Conservation (phyloP, 208 protist species). For the Wallacemonas sp. region DNA sequence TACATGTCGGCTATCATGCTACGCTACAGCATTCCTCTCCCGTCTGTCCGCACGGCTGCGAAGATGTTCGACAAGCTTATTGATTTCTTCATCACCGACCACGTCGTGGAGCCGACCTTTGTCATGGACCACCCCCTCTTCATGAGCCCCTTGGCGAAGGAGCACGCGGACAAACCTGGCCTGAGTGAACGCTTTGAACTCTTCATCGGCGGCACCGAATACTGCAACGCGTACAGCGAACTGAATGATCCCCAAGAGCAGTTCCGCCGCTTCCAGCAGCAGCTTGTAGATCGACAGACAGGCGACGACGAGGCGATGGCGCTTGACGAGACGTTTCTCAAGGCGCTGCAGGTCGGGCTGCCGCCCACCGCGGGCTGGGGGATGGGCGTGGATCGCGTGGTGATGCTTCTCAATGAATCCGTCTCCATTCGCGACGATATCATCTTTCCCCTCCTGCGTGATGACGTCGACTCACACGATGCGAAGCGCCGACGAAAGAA, state of each 20-base stretch:
- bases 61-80: slow-evolving; percentile 93
- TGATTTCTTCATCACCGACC: slow-evolving; percentile 90
- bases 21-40: slow-evolving; percentile 74
- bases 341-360: slow-evolving; percentile 94
- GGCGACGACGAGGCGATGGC: slow-evolving; percentile 94
- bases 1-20: slow-evolving; percentile 89
- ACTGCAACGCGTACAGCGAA: slow-evolving; percentile 97
- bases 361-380: slow-evolving; percentile 96
- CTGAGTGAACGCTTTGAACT: slow-evolving; percentile 96
- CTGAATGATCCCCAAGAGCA: slow-evolving; percentile 97
- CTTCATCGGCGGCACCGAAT: slow-evolving; percentile 93
- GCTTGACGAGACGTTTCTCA: slow-evolving; percentile 93
- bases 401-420: slow-evolving; percentile 92
- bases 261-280: slow-evolving; percentile 92
- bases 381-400: slow-evolving; percentile 95
- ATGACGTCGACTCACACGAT: slow-evolving; percentile 75
- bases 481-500: slow-evolving; percentile 67
- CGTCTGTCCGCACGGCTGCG: slow-evolving; percentile 86
- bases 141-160: slow-evolving; percentile 93
- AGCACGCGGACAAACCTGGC: slow-evolving; percentile 64
- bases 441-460: slow-evolving; percentile 84
- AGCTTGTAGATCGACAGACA: slow-evolving; percentile 77
- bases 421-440: slow-evolving; percentile 86
- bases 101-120: slow-evolving; percentile 93
- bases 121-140: slow-evolving; percentile 94